Evolutionary conservation across 169 alveolate species (phyloP).

Genomic region (Nephromyces sp.): DNA sequence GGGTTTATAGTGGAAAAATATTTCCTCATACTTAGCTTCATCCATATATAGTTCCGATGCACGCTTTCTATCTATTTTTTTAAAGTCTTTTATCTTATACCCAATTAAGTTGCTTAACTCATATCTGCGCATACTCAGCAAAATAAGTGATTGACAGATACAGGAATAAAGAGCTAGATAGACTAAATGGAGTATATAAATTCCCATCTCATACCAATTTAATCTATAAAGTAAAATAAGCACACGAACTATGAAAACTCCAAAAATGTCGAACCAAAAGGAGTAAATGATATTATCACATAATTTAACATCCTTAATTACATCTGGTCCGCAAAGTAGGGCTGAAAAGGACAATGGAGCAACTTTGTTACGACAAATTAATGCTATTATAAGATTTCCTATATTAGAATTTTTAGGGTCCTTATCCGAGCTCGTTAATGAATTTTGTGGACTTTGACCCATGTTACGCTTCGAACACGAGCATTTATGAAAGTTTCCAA

Average conservation of each 20-base stretch:
- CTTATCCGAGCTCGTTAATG: no score
- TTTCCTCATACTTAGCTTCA: neutral
- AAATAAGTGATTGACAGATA: conserved; percentile 22
- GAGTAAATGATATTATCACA: conserved; percentile 24
- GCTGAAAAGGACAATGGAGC: conserved; percentile 40
- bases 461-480: no score
- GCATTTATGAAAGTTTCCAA: neutral
- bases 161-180: conserved; percentile 19
- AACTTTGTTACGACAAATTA: conserved; percentile 26
- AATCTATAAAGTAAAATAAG: conserved; percentile 34
- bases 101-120: conserved; percentile 33
- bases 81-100: conserved; percentile 4
- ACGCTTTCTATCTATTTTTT: no score
- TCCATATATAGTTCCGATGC: neutral
- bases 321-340: conserved; percentile 42
- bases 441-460: no score
- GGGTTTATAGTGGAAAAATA: neutral
- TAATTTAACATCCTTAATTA: conserved; percentile 26
- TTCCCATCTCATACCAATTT: conserved; percentile 7
- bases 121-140: conserved; percentile 31
- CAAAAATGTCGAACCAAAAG: conserved; percentile 13
- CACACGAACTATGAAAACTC: conserved; percentile 16
- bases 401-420: neutral
- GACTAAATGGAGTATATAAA: conserved; percentile 24
- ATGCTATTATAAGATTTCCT: conserved; percentile 5